Conservation (phyloP, 345 rosid genomes). For the Hevea brasiliensis region DNA sequence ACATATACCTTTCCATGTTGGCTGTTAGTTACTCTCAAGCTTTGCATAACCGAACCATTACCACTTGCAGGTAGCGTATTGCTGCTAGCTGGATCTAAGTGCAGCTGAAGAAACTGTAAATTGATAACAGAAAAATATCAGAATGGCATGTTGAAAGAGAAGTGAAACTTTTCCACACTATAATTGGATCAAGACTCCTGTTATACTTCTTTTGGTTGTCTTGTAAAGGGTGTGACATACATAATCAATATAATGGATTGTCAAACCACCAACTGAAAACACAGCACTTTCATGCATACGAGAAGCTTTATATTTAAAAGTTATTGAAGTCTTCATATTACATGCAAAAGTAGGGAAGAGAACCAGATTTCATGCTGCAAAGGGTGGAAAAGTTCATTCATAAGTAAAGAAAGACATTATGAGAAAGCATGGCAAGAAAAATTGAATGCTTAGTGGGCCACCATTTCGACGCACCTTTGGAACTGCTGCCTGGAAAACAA, state of each 20-base stretch:
- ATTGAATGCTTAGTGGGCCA: not conserved
- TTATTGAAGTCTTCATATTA: not conserved
- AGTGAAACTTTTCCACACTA: not conserved
- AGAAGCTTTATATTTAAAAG: not conserved
- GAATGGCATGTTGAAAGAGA: not conserved
- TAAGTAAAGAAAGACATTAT: not conserved
- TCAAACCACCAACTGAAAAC: too few relatives aligned
- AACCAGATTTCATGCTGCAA: not conserved
- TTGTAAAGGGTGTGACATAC: too few relatives aligned
- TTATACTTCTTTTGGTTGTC: too few relatives aligned
- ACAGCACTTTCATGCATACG: not conserved
- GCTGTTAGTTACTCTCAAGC: constrained; percentile 75
- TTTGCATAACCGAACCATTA: constrained; percentile 62
- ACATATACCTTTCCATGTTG: constrained; percentile 88
- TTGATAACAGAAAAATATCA: constrained; percentile 19
- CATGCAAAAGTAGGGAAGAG: not conserved
- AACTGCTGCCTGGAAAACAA: constrained; percentile 95
- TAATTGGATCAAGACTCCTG: not conserved
- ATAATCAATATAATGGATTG: not conserved
- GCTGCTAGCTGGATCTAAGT: constrained; percentile 89
- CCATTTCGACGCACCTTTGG: constrained; percentile 68
- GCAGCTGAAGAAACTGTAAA: constrained; percentile 91
- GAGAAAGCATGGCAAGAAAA: not conserved
- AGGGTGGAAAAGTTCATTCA: not conserved
- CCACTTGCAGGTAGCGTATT: constrained; percentile 63